These are phyloP conservation scores for Penicillium sp. DNA, from an alignment of 2,329 filamentous ascomycete genomes.

Conservation along the genomic window DNA sequence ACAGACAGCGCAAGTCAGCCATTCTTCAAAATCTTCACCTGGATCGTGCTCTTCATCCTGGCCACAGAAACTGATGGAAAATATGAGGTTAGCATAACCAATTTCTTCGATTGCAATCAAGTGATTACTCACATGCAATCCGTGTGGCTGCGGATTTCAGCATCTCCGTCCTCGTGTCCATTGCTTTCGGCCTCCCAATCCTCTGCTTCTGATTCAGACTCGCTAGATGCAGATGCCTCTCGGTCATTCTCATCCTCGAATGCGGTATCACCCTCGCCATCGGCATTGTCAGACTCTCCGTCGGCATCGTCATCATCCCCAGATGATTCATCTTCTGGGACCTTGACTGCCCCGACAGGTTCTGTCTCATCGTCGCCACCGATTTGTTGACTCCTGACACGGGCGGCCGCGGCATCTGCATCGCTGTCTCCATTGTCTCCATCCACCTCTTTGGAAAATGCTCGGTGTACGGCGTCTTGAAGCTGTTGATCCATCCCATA, in stretches of 20 bases:
- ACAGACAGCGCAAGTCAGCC: conserved; percentile 74
- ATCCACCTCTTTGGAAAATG: conserved; percentile 34
- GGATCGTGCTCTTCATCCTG: conserved; percentile 82
- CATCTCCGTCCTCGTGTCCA: conserved; percentile 45
- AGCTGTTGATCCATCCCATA: conserved; percentile 43
- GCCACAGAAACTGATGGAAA: conserved; percentile 68
- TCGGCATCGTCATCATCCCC: conserved; percentile 46
- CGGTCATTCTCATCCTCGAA: conserved; percentile 43
- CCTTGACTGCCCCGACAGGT: conserved; percentile 40
- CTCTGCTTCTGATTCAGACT: conserved; percentile 59
- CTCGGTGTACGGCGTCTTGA: conserved; percentile 39
- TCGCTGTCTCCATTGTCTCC: conserved; percentile 30
- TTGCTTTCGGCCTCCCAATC: conserved; percentile 53
- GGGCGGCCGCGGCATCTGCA: conserved; percentile 35
- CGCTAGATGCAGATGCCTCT: conserved; percentile 46
- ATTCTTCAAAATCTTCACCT: conserved; percentile 76
- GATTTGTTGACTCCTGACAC: conserved; percentile 33
- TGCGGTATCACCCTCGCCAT: conserved; percentile 44
- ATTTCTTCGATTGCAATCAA: background rate
- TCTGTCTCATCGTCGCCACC: conserved; percentile 47
- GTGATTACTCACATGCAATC: conserved; percentile 63
- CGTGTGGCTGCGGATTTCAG: conserved; percentile 53
- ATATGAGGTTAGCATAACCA: conserved; percentile 29
- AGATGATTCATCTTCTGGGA: conserved; percentile 30
- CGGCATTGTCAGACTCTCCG: conserved; percentile 41